Percentiles rank a stretch among this genome's conserved stretches.
Conservation (phyloP, 345 rosid genomes). For the Dimocarpus longan region DNA sequence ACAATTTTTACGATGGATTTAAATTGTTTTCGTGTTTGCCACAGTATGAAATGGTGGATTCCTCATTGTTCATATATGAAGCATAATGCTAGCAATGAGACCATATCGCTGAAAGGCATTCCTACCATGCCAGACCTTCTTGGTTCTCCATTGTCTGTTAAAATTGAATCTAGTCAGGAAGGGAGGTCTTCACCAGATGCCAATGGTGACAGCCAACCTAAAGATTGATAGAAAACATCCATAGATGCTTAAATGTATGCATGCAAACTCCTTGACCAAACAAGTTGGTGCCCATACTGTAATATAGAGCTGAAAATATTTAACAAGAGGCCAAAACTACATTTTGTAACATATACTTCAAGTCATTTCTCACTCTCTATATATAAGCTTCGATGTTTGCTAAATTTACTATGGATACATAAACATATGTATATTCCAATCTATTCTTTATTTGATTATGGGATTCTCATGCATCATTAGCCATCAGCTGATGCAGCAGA, state of each 20-base stretch:
- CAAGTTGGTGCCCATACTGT: neutral
- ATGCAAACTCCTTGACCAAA: neutral
- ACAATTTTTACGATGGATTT: neutral
- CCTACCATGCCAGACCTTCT: constrained; percentile 39
- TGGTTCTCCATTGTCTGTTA: constrained; percentile 19
- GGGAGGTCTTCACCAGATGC: neutral
- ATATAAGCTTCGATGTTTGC: neutral
- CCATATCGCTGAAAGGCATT: constrained; percentile 26
- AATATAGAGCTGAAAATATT: too few relatives aligned
- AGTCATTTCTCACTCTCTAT: neutral
- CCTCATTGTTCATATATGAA: constrained; percentile 1
- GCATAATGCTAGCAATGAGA: constrained; percentile 5
- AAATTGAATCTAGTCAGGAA: constrained; percentile 17
- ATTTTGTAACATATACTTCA: neutral
- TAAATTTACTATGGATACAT: neutral
- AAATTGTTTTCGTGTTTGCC: constrained; percentile 11
- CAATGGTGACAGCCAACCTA: neutral
- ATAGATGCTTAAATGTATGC: neutral
- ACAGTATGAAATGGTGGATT: constrained; percentile 42
- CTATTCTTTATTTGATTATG: constrained; percentile 2
- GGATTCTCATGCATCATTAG: constrained; percentile 14
- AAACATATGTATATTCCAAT: neutral
- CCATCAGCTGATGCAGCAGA: constrained; percentile 36
- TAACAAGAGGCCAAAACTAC: neutral
- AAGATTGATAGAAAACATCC: neutral